phyloP scores from a whole-genome alignment of 495 filamentous ascomycete genomes.

The Hyaloscypha finlandica region DNA sequence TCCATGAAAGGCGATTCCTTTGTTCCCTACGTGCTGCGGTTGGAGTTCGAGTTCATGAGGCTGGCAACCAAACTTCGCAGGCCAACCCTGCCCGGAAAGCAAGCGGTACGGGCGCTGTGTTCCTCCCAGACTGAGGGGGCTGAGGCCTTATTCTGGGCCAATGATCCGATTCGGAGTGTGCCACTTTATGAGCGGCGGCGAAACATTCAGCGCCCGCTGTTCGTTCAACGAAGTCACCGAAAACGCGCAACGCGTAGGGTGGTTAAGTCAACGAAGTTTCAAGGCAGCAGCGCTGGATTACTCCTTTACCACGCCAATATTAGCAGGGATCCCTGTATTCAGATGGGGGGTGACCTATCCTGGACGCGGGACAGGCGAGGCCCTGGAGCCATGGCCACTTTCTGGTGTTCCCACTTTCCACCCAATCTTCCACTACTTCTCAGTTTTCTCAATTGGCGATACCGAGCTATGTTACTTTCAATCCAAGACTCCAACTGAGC shows the following conservation, averaged over 20 bases:
- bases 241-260: no score
- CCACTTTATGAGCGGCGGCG: neutral
- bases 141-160: neutral
- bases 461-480: neutral
- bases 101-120: no score
- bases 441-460: no score
- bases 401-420: neutral
- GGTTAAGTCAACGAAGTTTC: neutral
- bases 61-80: neutral
- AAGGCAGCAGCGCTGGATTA: neutral
- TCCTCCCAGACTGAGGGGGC: neutral
- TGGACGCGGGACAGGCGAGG: neutral
- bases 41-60: neutral
- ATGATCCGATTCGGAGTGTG: neutral
- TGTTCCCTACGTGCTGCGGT: conserved; percentile 3
- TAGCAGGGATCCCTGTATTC: neutral
- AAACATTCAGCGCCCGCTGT: neutral
- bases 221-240: neutral
- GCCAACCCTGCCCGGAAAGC: neutral
- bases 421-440: neutral
- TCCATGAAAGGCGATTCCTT: conserved; percentile 1
- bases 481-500: neutral
- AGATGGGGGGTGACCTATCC: neutral
- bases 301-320: neutral
- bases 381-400: neutral